Evolutionary conservation across 768 basidiomycete species (phyloP).

Genomic region (Mycena rebaudengoi): DNA sequence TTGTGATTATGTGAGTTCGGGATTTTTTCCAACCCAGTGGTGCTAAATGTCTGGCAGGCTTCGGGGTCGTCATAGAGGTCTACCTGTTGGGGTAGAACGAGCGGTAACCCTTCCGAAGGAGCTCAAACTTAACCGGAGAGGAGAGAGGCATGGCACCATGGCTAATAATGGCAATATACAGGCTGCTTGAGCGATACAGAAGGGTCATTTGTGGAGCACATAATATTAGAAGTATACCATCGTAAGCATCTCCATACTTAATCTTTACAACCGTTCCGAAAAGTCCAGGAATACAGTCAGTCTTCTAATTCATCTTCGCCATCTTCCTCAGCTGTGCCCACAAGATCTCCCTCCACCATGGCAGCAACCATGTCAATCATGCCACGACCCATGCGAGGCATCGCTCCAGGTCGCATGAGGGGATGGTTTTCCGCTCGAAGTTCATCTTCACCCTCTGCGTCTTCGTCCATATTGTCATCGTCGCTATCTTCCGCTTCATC

Average conservation of each 20-base stretch:
- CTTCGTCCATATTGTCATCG: slow-evolving; percentile 43
- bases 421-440: slow-evolving; percentile 68
- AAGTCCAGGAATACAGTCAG: too few species aligned
- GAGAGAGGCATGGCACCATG: too few species aligned
- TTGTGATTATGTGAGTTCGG: slow-evolving; percentile 67
- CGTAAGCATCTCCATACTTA: too few species aligned
- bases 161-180: too few species aligned
- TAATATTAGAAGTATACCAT: too few species aligned
- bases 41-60: slow-evolving; percentile 50
- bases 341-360: slow-evolving; percentile 64
- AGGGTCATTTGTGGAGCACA: too few species aligned
- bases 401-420: slow-evolving; percentile 68
- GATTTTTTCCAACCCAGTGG: not conserved
- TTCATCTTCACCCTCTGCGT: slow-evolving; percentile 50
- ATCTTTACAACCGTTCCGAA: too few species aligned
- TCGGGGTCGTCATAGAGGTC: slow-evolving; percentile 75
- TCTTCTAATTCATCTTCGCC: slow-evolving; percentile 63
- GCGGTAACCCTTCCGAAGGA: slow-evolving; percentile 29
- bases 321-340: slow-evolving; percentile 51
- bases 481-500: slow-evolving; percentile 44
- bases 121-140: slow-evolving; percentile 9
- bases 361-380: slow-evolving; percentile 72
- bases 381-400: slow-evolving; percentile 74
- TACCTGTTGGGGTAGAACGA: slow-evolving; percentile 74
- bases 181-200: too few species aligned